A percentile compares a stretch with the other conserved stretches of the same genome.
These are phyloP conservation scores for Lenwebbia sp. DNA, from an alignment of 345 rosid species.

Conservation along the genomic window DNA sequence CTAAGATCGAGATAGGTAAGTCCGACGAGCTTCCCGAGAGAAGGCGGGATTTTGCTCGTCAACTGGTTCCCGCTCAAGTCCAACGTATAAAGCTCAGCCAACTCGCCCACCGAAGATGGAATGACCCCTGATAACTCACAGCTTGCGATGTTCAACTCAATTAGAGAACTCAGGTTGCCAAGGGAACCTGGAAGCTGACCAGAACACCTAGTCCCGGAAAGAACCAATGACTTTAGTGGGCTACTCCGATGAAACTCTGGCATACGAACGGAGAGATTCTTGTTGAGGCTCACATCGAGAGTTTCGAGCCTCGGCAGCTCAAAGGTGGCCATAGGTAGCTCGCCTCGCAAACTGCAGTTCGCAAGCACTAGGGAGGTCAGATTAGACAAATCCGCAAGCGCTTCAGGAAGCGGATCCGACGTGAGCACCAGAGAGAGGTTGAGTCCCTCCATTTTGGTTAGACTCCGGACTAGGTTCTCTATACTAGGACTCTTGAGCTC, in stretches of 20 bases:
- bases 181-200: not conserved
- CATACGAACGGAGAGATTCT: not conserved
- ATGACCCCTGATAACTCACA: not conserved
- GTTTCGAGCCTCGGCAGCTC: slow-evolving; percentile 1
- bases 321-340: slow-evolving; percentile 1
- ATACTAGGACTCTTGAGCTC: not conserved
- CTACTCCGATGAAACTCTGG: slow-evolving; percentile 4
- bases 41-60: not conserved
- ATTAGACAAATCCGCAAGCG: not conserved
- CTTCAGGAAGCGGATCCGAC: not conserved
- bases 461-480: not conserved
- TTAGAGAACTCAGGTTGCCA: not conserved
- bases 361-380: not conserved
- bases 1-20: not conserved
- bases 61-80: not conserved
- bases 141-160: not conserved
- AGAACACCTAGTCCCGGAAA: not conserved
- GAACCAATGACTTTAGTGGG: not conserved
- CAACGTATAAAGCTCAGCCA: not conserved
- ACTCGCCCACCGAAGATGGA: not conserved
- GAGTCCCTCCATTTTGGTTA: slow-evolving; percentile 6
- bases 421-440: not conserved
- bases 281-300: not conserved
- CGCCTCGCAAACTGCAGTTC: not conserved
- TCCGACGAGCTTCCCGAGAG: not conserved